Evolutionary conservation across 1,284 basidiomycete species (phyloP).

Genomic region (Cryptococcus wingfieldii): DNA sequence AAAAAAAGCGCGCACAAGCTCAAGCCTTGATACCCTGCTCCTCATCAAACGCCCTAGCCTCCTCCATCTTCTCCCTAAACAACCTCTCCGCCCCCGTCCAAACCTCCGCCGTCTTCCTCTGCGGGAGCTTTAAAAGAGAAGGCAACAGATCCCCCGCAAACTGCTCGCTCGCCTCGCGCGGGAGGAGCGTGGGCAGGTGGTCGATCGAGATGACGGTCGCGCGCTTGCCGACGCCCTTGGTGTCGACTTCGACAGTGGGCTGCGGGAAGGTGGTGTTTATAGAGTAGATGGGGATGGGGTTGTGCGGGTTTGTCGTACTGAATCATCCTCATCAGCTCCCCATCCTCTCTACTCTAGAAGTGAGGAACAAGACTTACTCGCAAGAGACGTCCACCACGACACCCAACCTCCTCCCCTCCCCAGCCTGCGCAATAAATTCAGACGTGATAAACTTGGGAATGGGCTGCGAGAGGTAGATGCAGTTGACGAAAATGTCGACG

Average conservation of each 20-base stretch:
- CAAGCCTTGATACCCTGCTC: slow-evolving; percentile 37
- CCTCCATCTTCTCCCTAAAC: slow-evolving; percentile 70
- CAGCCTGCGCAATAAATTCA: slow-evolving; percentile 70
- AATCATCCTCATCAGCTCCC: too few relatives aligned
- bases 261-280: slow-evolving; percentile 94
- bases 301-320: slow-evolving; percentile 92
- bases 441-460: slow-evolving; percentile 85
- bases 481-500: slow-evolving; percentile 68
- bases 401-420: slow-evolving; percentile 64
- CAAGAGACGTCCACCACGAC: slow-evolving; percentile 98
- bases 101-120: slow-evolving; percentile 64
- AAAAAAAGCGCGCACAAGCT: too few relatives aligned
- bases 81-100: slow-evolving; percentile 89
- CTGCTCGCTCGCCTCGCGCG: slow-evolving; percentile 93
- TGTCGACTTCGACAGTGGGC: slow-evolving; percentile 83
- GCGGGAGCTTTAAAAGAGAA: slow-evolving; percentile 72
- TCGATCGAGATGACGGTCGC: slow-evolving; percentile 92
- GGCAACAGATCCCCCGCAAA: slow-evolving; percentile 89
- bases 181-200: slow-evolving; percentile 91
- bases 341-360: too few relatives aligned
- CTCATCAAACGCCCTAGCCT: slow-evolving; percentile 44
- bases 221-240: slow-evolving; percentile 56
- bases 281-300: slow-evolving; percentile 92
- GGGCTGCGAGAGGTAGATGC: slow-evolving; percentile 88
- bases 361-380: slow-evolving; percentile 59